Evolutionary conservation across 345 rosid species (phyloP).

Genomic region (Mallotus nudiflorus): DNA sequence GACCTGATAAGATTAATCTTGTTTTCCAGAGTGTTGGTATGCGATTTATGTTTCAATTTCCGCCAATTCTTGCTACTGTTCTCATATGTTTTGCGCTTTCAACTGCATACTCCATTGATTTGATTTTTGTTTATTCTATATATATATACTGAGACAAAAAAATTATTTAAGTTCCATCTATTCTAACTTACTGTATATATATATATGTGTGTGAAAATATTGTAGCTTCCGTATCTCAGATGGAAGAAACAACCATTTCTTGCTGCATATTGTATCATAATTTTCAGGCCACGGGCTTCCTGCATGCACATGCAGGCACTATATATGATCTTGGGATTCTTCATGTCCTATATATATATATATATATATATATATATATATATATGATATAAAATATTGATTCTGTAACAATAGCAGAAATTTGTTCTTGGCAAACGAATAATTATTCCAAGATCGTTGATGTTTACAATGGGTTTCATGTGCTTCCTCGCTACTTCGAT

Average conservation of each 20-base stretch:
- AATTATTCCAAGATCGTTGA: slow-evolving; percentile 23
- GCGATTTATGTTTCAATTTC: slow-evolving; percentile 33
- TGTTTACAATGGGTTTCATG: slow-evolving; percentile 37
- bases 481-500: slow-evolving; percentile 37
- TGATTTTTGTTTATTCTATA: slow-evolving; percentile 5
- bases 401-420: slow-evolving; percentile 35
- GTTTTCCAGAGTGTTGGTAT: slow-evolving; percentile 29
- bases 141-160: too few species aligned
- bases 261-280: slow-evolving; percentile 35
- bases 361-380: neutral
- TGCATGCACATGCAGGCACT: slow-evolving; percentile 38
- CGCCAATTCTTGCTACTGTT: slow-evolving; percentile 32
- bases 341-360: neutral
- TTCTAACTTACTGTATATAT: neutral
- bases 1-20: neutral
- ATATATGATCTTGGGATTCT: neutral
- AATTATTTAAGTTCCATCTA: neutral
- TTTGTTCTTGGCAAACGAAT: slow-evolving; percentile 38
- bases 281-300: slow-evolving; percentile 34
- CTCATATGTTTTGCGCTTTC: slow-evolving; percentile 27
- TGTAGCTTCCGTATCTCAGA: slow-evolving; percentile 41
- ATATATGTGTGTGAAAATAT: neutral
- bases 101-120: slow-evolving; percentile 39
- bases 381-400: too few species aligned
- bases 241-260: slow-evolving; percentile 42